Base-by-base conservation (phyloP, 805 yeast species). In the Lachancea dasiensis region DNA sequence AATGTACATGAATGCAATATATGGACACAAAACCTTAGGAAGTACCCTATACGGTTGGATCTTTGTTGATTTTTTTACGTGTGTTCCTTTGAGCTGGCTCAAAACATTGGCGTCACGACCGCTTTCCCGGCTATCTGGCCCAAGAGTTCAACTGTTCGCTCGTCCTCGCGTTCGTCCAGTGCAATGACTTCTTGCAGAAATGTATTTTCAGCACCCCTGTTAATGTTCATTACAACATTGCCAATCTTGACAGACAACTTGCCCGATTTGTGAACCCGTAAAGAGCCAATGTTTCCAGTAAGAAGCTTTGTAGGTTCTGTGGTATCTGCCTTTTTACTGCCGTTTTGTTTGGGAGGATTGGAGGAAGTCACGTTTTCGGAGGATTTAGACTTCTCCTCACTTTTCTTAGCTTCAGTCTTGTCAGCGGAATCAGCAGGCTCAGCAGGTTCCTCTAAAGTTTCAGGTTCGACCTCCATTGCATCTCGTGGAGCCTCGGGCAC, bases 261-360 rank as follows among this genome's bases (percentile, higher is more conserved):
- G 3, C 97, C 97, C 1, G 95, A 85, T 51, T 79, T 75, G 58
- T 89, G 96, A 31, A 80, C 68, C 39, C 90, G 74, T 23, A 90
- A 53, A 7, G 73, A 68, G 5, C 97, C 97, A 26, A 86, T 69
- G 38, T 68, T 68, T 1, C 96, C 96, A 27, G 63, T 16, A 38
- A 48, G 42, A 6, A 40, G 38, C 16, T 24, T 16, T 11, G 11
- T 25, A n/a, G 6, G 28, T 23, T 41, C 43, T 11, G 31, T 17
- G 10, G 23, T 17, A 4, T 22, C 6, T 36, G 44, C 25, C 41
- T 36, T 4, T 28, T 28, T 28, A 20, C 11, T 28, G 7, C 13
- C 31, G 11, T 28, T 28, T 11, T 10, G 22, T 14, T 28, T 28
- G 37, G 34, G 17, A 16, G 23, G 10, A 15, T 31, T 17, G 27